Evolutionary conservation across 2,329 filamentous ascomycete genomes (phyloP).

Genomic region (Phyllosticta citriasiana): DNA sequence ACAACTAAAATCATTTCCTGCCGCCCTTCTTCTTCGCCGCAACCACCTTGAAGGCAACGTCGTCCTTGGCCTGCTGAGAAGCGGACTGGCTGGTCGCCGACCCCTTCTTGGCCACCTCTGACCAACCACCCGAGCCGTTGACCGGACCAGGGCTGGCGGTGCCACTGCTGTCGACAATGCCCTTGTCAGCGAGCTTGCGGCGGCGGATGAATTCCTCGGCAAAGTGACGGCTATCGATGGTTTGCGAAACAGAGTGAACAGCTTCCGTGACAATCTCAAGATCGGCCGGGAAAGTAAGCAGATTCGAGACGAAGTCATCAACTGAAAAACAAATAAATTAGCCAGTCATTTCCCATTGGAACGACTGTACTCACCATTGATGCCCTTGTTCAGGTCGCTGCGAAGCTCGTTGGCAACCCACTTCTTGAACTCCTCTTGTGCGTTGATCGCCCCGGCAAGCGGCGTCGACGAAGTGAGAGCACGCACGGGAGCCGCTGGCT

Average conservation of each 20-base stretch:
- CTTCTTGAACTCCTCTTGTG: constrained; percentile 86
- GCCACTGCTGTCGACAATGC: constrained; percentile 64
- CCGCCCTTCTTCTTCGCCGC: constrained; percentile 77
- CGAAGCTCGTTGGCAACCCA: constrained; percentile 76
- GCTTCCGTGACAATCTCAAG: constrained; percentile 77
- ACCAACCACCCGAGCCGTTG: constrained; percentile 64
- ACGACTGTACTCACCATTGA: constrained; percentile 47
- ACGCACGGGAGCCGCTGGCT: constrained; percentile 39
- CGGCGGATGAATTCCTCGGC: constrained; percentile 90
- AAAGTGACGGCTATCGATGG: constrained; percentile 87
- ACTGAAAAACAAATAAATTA: constrained; percentile 39
- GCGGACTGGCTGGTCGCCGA: constrained; percentile 26
- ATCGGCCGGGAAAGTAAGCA: constrained; percentile 68
- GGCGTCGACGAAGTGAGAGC: constrained; percentile 39
- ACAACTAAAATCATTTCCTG: constrained; percentile 23
- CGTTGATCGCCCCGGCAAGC: constrained; percentile 44
- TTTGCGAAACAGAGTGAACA: constrained; percentile 76
- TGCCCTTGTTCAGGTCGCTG: constrained; percentile 59
- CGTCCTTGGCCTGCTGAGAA: constrained; percentile 26
- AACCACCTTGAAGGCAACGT: constrained; percentile 78
- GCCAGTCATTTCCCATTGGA: constrained; percentile 10
- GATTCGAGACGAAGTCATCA: constrained; percentile 67
- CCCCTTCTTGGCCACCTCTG: constrained; percentile 93
- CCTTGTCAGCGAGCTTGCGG: constrained; percentile 87
- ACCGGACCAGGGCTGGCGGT: constrained; percentile 42